Conservation (phyloP, 2,329 filamentous ascomycete genomes). For the Botrytis aclada region DNA sequence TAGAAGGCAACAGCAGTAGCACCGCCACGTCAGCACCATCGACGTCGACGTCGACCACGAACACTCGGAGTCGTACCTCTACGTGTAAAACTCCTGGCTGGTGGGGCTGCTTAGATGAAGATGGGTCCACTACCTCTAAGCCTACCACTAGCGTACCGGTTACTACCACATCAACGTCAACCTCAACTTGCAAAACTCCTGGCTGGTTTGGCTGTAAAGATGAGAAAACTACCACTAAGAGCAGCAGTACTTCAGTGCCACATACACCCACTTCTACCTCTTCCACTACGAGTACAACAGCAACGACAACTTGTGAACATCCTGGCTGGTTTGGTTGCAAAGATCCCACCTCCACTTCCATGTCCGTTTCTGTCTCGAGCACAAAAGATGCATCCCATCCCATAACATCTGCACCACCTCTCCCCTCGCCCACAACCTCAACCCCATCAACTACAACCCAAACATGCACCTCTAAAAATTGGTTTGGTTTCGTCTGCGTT, state of each 20-base stretch:
- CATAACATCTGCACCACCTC: conserved; percentile 39
- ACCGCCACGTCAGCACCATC: conserved; percentile 59
- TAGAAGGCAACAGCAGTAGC: conserved; percentile 67
- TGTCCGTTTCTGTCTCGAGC: not conserved
- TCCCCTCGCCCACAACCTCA: conserved; percentile 26
- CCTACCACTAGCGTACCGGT: conserved; percentile 28
- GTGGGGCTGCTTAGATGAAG: conserved; percentile 54
- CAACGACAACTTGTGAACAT: conserved; percentile 40
- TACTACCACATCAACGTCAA: conserved; percentile 29
- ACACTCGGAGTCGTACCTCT: conserved; percentile 69
- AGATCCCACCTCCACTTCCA: conserved; percentile 46
- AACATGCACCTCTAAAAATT: conserved; percentile 32
- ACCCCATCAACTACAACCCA: conserved; percentile 28
- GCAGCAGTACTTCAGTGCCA: conserved; percentile 33
- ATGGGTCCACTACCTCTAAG: conserved; percentile 30
- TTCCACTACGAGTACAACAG: conserved; percentile 23
- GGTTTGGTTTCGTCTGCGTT: conserved; percentile 35
- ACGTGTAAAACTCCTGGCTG: conserved; percentile 91
- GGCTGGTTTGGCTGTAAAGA: conserved; percentile 52
- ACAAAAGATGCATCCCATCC: conserved; percentile 36
- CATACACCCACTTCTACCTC: conserved; percentile 15
- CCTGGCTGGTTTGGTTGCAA: conserved; percentile 49
- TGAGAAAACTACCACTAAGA: conserved; percentile 43
- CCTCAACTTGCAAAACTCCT: conserved; percentile 43
- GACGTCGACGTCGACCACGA: conserved; percentile 43